These are phyloP conservation scores for Vigna radiata DNA, from an alignment of 306 rosid species.

Conservation along the genomic window DNA sequence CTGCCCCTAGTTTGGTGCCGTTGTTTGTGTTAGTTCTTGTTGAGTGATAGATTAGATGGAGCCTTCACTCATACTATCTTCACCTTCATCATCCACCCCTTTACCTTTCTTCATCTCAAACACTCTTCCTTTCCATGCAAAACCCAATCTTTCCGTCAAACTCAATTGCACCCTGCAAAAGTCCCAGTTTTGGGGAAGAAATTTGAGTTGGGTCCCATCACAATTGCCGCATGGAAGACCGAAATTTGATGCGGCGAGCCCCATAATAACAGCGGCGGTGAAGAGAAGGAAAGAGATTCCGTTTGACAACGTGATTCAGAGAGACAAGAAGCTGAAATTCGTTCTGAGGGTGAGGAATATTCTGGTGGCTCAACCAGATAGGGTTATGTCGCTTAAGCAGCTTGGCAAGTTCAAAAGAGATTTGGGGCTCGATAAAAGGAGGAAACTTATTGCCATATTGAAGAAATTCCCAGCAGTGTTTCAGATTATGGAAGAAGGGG, in stretches of 20 bases:
- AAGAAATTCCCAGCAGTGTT: conserved; percentile 25
- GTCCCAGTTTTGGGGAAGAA: conserved; percentile 16
- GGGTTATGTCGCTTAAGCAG: neutral
- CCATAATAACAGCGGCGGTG: conserved; percentile 3
- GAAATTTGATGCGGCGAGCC: neutral
- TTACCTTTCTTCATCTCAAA: conserved; percentile 25
- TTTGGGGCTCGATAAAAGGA: conserved; percentile 13
- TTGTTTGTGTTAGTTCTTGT: neutral
- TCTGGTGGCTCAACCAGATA: conserved; percentile 25
- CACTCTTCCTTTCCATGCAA: conserved; percentile 5
- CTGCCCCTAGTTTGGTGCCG: neutral
- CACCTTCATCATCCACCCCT: conserved; percentile 18
- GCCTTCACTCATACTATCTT: neutral
- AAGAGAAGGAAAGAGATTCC: conserved; percentile 30
- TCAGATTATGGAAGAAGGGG: conserved; percentile 34
- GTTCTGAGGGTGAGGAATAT: conserved; percentile 4
- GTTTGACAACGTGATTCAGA: conserved; percentile 21
- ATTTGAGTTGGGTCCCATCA: conserved; percentile 6
- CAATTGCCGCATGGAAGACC: neutral
- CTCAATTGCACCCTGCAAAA: conserved; percentile 2
- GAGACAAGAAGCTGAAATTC: conserved; percentile 34
- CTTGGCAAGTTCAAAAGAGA: conserved; percentile 27
- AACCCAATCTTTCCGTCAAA: neutral
- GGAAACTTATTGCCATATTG: conserved; percentile 6
- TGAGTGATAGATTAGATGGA: conserved; percentile 1